Percentiles rank a stretch among this genome's conserved stretches.
Conservation (phyloP, 129 eudicot genomes). For the Daucus carota region DNA sequence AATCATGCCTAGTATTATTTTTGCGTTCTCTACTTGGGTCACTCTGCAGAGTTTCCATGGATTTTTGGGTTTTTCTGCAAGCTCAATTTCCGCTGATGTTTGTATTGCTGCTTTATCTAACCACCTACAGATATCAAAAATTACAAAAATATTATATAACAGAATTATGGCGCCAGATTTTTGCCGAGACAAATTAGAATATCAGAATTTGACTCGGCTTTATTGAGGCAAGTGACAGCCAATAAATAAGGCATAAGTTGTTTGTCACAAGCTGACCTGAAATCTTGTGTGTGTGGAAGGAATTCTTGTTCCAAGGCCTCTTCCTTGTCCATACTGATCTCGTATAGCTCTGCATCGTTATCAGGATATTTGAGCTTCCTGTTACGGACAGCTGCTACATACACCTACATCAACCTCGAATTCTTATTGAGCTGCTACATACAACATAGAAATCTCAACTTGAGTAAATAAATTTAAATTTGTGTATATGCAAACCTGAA, state of each 20-base stretch:
- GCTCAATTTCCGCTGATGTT: slow-evolving; percentile 5
- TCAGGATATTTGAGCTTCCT: slow-evolving; percentile 55
- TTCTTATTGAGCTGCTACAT: background rate
- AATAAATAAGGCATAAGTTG: background rate
- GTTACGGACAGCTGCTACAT: slow-evolving; percentile 58
- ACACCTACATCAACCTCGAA: slow-evolving; percentile 33
- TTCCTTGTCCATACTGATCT: slow-evolving; percentile 46
- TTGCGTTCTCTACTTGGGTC: slow-evolving; percentile 79
- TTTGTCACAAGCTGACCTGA: slow-evolving; percentile 29
- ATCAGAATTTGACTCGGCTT: background rate
- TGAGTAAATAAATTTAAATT: background rate
- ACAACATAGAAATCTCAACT: background rate
- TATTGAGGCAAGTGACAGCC: background rate
- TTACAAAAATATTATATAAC: background rate
- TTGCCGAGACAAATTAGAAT: background rate
- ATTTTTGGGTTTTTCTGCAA: slow-evolving; percentile 15
- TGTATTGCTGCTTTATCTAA: slow-evolving; percentile 68
- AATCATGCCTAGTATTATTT: slow-evolving; percentile 47
- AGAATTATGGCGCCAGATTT: background rate
- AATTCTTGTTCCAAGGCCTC: slow-evolving; percentile 32
- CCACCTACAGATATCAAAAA: slow-evolving; percentile 26
- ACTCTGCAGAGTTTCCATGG: slow-evolving; percentile 79
- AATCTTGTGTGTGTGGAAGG: slow-evolving; percentile 52
- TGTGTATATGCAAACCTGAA: slow-evolving; percentile 38
- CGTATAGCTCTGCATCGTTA: slow-evolving; percentile 41